phyloP scores from a whole-genome alignment of 2,329 filamentous ascomycete genomes.

The Herpotrichia juniperi region DNA sequence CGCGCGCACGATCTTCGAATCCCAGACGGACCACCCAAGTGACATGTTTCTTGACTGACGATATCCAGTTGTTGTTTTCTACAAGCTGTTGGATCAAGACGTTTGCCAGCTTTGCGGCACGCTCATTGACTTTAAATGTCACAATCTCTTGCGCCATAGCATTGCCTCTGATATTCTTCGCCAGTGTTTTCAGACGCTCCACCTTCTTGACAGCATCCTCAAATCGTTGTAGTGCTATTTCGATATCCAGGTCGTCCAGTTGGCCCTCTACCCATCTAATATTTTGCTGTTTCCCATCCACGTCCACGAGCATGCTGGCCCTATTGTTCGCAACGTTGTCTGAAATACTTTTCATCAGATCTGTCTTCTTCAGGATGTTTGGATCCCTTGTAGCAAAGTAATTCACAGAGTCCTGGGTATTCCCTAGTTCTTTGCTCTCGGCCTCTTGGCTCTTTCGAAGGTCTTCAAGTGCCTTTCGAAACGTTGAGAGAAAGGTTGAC shows the following conservation, averaged over 20 bases:
- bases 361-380: constrained; percentile 76
- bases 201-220: constrained; percentile 83
- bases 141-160: constrained; percentile 89
- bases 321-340: constrained; percentile 71
- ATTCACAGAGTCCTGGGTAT: constrained; percentile 82
- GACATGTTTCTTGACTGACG: constrained; percentile 80
- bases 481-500: constrained; percentile 79
- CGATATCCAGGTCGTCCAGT: constrained; percentile 94
- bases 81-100: constrained; percentile 79
- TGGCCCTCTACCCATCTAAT: constrained; percentile 94
- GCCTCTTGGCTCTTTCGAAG: constrained; percentile 83
- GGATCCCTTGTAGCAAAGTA: constrained; percentile 83
- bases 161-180: constrained; percentile 83
- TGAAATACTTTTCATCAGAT: constrained; percentile 78
- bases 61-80: constrained; percentile 76
- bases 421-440: constrained; percentile 86
- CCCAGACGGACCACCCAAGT: constrained; percentile 85
- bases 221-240: constrained; percentile 88
- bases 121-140: constrained; percentile 85
- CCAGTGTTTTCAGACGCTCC: constrained; percentile 82
- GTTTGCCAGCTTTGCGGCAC: constrained; percentile 76
- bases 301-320: constrained; percentile 81
- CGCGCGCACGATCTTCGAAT: constrained; percentile 87
- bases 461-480: constrained; percentile 91
- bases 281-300: constrained; percentile 95